These are phyloP conservation scores for Suhomyces kunorum DNA, from an alignment of 1,139 yeast genomes.

Conservation along the genomic window DNA sequence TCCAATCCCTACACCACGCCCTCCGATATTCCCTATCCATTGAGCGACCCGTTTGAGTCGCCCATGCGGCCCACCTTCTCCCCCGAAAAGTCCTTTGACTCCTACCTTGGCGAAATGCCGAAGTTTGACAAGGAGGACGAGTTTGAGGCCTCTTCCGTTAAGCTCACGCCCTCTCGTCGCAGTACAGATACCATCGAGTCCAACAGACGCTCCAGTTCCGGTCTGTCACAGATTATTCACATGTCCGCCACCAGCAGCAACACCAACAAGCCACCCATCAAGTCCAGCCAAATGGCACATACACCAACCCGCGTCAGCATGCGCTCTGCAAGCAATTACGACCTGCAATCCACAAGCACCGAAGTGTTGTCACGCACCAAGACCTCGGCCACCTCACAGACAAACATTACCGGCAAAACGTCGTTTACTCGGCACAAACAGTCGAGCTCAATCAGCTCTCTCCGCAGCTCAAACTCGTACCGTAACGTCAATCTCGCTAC, in stretches of 20 bases:
- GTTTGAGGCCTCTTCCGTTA: background rate
- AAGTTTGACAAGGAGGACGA: constrained; percentile 1
- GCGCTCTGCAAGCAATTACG: constrained; percentile 12
- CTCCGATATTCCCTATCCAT: constrained; percentile 10
- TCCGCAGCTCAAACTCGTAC: constrained; percentile 37
- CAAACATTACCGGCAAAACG: constrained; percentile 4
- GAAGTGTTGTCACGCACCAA: constrained; percentile 13
- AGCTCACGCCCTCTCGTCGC: constrained; percentile 1
- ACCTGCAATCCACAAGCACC: constrained; percentile 10
- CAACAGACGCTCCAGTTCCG: constrained; percentile 11
- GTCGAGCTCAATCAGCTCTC: constrained; percentile 40
- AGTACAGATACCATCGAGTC: constrained; percentile 11
- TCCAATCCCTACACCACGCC: constrained; percentile 2
- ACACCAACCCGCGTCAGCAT: constrained; percentile 12
- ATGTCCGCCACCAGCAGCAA: constrained; percentile 4
- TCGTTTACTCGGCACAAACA: constrained; percentile 23
- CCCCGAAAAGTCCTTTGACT: constrained; percentile 5
- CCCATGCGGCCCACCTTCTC: constrained; percentile 8
- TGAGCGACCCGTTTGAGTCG: constrained; percentile 14
- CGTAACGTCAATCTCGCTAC: constrained; percentile 42
- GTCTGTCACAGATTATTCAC: constrained; percentile 12
- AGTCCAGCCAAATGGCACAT: constrained; percentile 5
- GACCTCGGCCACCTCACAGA: constrained; percentile 11
- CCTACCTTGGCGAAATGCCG: constrained; percentile 4
- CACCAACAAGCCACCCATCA: constrained; percentile 5